Evolutionary conservation across 176 grass and related monocot genomes (phyloP).

Genomic region (Areca catechu): DNA sequence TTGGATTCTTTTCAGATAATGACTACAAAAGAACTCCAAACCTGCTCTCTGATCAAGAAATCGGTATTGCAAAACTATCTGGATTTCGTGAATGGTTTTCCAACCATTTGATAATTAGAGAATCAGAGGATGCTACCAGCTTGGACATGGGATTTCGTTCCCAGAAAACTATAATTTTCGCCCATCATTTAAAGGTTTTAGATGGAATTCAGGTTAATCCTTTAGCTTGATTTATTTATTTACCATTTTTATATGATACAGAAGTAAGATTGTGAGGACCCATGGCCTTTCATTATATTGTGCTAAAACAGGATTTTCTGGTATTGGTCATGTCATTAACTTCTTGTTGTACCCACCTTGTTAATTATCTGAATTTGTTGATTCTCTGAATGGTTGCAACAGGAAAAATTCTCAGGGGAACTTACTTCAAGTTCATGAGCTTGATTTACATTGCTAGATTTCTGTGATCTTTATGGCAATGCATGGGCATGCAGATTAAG

Average conservation of each 20-base stretch:
- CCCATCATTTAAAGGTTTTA: constrained; percentile 92
- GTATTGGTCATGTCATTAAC: too few species aligned
- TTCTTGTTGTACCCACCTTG: too few species aligned
- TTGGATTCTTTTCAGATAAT: constrained; percentile 24
- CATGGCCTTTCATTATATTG: too few species aligned
- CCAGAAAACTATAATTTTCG: constrained; percentile 95
- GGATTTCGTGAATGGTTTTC: constrained; percentile 87
- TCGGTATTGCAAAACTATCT: constrained; percentile 91
- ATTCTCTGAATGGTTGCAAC: too few species aligned
- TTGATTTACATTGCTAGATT: too few species aligned
- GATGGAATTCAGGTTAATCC: constrained; percentile 87
- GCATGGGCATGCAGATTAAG: too few species aligned
- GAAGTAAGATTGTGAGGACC: too few species aligned
- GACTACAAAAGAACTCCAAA: constrained; percentile 54
- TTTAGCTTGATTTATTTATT: constrained; percentile 6
- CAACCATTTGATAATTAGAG: constrained; percentile 52
- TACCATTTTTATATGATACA: neutral
- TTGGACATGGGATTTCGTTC: constrained; percentile 36
- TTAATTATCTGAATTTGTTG: too few species aligned
- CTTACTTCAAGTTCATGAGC: too few species aligned
- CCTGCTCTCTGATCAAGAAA: constrained; percentile 59
- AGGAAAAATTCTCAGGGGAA: too few species aligned
- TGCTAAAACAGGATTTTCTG: too few species aligned
- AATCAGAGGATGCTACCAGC: constrained; percentile 29
- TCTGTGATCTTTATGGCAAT: too few species aligned